Evolutionary conservation across 2,329 filamentous ascomycete genomes (phyloP), one percentile per base, ranked within the genome.

Genomic region (Parafenestella ontariensis): DNA sequence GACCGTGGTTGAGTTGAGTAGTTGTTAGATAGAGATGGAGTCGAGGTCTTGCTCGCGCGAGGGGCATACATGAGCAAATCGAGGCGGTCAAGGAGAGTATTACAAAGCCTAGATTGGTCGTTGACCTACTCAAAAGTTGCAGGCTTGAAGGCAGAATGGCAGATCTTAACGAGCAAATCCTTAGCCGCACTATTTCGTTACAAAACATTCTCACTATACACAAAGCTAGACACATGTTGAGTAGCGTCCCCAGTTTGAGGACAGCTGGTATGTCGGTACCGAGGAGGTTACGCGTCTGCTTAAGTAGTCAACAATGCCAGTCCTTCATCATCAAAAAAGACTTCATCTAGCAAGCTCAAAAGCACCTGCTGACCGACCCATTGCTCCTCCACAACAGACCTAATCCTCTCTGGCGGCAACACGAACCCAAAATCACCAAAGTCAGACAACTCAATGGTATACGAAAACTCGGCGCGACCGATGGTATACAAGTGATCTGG

Each of bases 361-460:
- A 71, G 17, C 11, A 65, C 61, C 45, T 66, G 54, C 49, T 71
- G 68, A 9, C 70, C 81, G n/a, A 71, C 77, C 73, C 75, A 81
- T 34, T 77, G 74, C 65, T 83, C 81, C 61, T 77, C 65, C 5
- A 70, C 78, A 21, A 71, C 76, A n/a, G 78, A 77, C 56, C 72
- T 54, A 54, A 83, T 83, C 71, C 81, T 78, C 56, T 71, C 71
- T 2, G 78, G 71, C 5, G 81, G 81, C 54, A 82, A 62, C n/a
- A 83, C 73, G 56, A 83, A 83, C 1, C 81, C 81, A 65, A 76
- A 74, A 20, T 71, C 62, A 3, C 80, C 81, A 20, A 74, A 79
- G 61, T 82, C 80, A 43, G 79, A 74, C 56, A 83, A 58, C 66
- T 83, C 81, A 26, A 80, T 76, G 0, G 79, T 79, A 49, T 79